These are phyloP conservation scores for Penicillium bialowiezense DNA, from an alignment of 495 filamentous ascomycete species.

Conservation along the genomic window DNA sequence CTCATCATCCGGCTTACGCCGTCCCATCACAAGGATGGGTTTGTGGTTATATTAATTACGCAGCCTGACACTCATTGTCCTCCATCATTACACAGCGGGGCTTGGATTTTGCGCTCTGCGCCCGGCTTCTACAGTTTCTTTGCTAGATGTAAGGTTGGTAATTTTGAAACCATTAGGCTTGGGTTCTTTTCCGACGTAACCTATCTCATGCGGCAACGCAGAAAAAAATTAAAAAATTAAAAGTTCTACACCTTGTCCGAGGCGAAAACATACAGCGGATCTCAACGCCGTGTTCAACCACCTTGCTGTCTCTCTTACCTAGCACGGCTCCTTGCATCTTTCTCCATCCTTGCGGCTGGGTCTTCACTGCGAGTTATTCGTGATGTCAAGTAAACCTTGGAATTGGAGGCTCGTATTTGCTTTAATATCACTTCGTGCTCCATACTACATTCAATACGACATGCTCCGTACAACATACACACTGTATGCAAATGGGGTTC, in stretches of 20 bases:
- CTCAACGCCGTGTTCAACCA: constrained; percentile 6
- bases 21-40: constrained; percentile 4
- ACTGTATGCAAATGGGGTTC: neutral
- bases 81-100: constrained; percentile 24
- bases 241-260: neutral
- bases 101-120: constrained; percentile 10
- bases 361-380: neutral
- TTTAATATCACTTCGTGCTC: neutral
- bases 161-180: neutral
- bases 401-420: neutral
- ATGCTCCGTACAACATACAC: too few relatives aligned
- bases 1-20: neutral
- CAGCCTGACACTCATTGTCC: neutral
- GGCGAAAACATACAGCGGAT: constrained; percentile 2
- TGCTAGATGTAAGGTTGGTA: neutral
- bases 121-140: constrained; percentile 16
- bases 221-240: neutral
- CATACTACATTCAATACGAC: neutral
- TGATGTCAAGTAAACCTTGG: neutral
- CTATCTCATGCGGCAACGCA: constrained; percentile 20
- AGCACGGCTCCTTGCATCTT: constrained; percentile 26
- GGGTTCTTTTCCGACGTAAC: neutral
- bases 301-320: constrained; percentile 10
- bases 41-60: constrained; percentile 7
- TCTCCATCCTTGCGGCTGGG: constrained; percentile 19